Percentiles rank a stretch among this genome's conserved stretches.
These are phyloP conservation scores for Colletotrichum lindemuthianum DNA, from an alignment of 2,329 filamentous ascomycete species.

Conservation along the genomic window DNA sequence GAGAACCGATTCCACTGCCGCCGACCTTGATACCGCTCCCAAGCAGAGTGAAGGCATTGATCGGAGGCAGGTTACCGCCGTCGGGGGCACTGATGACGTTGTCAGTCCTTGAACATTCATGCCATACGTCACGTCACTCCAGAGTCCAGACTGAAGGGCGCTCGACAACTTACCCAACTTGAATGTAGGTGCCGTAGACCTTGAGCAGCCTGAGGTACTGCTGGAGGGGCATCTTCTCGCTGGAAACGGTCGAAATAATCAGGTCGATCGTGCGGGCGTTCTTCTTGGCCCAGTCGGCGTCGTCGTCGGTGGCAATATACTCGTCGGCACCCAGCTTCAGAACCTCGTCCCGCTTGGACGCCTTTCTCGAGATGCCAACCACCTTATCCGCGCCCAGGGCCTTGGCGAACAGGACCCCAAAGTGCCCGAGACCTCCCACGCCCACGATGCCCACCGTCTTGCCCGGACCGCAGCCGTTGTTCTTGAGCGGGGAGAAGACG, in stretches of 20 bases:
- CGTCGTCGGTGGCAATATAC: conserved; percentile 56
- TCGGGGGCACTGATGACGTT: conserved; percentile 58
- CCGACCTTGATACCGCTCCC: conserved; percentile 60
- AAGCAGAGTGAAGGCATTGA: conserved; percentile 66
- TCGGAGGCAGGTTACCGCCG: conserved; percentile 44
- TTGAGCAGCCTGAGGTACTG: conserved; percentile 66
- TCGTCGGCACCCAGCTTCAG: conserved; percentile 65
- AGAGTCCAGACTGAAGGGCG: background rate
- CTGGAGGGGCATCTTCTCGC: conserved; percentile 55
- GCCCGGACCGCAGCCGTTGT: conserved; percentile 72
- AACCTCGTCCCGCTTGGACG: conserved; percentile 64
- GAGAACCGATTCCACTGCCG: conserved; percentile 53
- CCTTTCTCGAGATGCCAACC: conserved; percentile 67
- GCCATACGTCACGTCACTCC: background rate
- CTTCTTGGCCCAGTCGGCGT: conserved; percentile 63
- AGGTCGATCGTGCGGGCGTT: conserved; percentile 64
- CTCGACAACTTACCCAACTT: conserved; percentile 37
- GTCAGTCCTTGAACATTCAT: background rate
- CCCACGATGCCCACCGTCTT: conserved; percentile 75
- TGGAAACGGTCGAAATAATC: conserved; percentile 67
- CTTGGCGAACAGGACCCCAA: conserved; percentile 74
- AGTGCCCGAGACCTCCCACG: conserved; percentile 75
- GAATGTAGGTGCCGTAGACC: conserved; percentile 39
- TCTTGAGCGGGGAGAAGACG: conserved; percentile 69
- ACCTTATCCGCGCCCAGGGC: conserved; percentile 71